Base-by-base conservation (phyloP, 108 stramenopile species). In the Licmophora abbreviata region DNA sequence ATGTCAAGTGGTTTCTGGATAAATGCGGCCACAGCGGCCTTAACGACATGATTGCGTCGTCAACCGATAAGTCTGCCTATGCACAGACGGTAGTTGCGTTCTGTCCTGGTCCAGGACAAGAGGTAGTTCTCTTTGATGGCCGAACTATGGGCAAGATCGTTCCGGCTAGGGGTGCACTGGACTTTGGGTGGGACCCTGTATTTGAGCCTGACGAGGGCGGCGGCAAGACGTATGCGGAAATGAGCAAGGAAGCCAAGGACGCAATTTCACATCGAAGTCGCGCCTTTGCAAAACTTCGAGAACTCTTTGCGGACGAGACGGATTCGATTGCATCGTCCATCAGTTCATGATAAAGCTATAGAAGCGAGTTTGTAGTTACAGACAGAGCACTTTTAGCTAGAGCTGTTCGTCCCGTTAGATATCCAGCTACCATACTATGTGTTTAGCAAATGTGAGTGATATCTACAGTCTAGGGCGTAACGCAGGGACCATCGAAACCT, bases 1-100 rank as follows among this genome's bases (percentile, higher is more conserved):
- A 96, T 60, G 94, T 96, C 58, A 96, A 95, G 72, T 93, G 92
- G 93, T 96, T 96, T 58, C 69, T 93, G 25, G 81, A 95, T 8
- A 79, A 66, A 47, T 54, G 68, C 34, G 94, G 93, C 2, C 88
- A 87, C 47, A 83, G 91, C 18, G 92, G 92, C 6, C 64, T 96
- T 21, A 81, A 81, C 58, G 68, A 77, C 17, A 60, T 93, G 79
- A 56, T 84, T n/a, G 75, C 68, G n/a, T 25, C 18, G 17, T 55
- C 20, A 26, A 51, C 54, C 28, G 84, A 91, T 48, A 81, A 79
- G 51, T 40, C 61, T 17, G 95, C 90, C 6, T 91, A 89, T 50
- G 95, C 95, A 12, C 82, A 89, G 57, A 93, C 89, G 36, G 82
- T 88, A 20, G 86, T 95, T 52, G 90, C 92, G 7, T 93, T 77